Conservation (phyloP, 2,329 filamentous ascomycete genomes). For the Xylariaceae sp. region DNA sequence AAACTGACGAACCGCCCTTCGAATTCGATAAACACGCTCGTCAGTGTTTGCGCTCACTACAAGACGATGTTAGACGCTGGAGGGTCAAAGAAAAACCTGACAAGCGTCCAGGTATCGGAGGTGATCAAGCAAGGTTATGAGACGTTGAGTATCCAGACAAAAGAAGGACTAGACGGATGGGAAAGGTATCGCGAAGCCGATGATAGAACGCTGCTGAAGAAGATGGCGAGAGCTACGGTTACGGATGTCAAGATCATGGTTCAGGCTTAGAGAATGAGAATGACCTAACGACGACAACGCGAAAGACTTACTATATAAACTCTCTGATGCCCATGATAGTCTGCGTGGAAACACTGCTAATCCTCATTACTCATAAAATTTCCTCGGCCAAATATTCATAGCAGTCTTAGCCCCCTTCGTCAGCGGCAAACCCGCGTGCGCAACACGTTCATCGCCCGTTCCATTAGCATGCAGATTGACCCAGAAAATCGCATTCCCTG, state of each 20-base stretch:
- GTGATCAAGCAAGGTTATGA: conserved; percentile 97
- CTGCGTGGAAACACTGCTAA: too few relatives aligned
- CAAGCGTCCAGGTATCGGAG: conserved; percentile 76
- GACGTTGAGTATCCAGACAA: conserved; percentile 84
- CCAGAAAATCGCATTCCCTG: conserved; percentile 45
- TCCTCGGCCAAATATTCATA: conserved; percentile 45
- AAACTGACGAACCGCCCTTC: conserved; percentile 52
- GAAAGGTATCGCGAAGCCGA: conserved; percentile 83
- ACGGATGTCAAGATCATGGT: conserved; percentile 52
- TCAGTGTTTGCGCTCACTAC: conserved; percentile 82
- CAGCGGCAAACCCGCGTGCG: conserved; percentile 41
- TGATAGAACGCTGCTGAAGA: conserved; percentile 79
- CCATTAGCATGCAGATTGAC: conserved; percentile 41
- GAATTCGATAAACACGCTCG: conserved; percentile 77
- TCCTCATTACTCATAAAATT: conserved; percentile 22
- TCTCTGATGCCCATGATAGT: too few relatives aligned
- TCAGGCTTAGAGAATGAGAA: conserved; percentile 31
- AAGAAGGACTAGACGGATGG: conserved; percentile 82
- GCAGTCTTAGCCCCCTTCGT: conserved; percentile 40
- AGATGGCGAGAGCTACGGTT: conserved; percentile 76
- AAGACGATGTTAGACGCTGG: conserved; percentile 62
- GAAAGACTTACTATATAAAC: not conserved
- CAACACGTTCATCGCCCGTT: conserved; percentile 37
- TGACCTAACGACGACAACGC: conserved; percentile 9
- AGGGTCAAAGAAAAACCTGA: conserved; percentile 52